Evolutionary conservation across 768 basidiomycete genomes (phyloP), one percentile per base, ranked within the genome.

Genomic region (Suillus plorans): DNA sequence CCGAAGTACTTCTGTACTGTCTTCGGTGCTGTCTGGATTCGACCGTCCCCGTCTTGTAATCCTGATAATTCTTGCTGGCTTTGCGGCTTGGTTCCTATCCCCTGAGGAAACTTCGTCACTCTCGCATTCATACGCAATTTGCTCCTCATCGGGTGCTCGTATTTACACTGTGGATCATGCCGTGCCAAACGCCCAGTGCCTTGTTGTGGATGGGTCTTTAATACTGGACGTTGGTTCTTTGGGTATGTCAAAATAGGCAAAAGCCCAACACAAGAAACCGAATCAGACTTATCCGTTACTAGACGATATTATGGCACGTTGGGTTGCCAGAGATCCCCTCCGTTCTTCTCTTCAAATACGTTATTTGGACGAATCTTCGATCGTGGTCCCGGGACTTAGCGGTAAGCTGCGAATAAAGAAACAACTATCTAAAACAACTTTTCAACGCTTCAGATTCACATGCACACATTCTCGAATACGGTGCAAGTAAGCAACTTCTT

Each of bases 391-490:
- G 14, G 91, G 91, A 1, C 72, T 93, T 63, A 89, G 83, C 72
- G 90, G 89, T 90, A 68, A 69, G 85, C 78, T 47, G 34, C 37
- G 25, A 58, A 16, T 58, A 44, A 49, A n/a, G 39, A 22, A 61
- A 42, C 52, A 41, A 34, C 45, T 61, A 16, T 41, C 39, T 56
- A 22, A 37, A 10, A 47, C 50, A 16, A 36, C 31, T 22, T 25
- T 52, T 62, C 64, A 56, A 64, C 2, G 10, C 62, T 42, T n/a
- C 68, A 90, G 92, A 94, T 76, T 89, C 91, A 4, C 92, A 94
- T 76, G 88, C 81, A 0, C 92, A 94, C 70, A 85, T 91, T 41
- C 79, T 94, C 3, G 90, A 91, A 74, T 92, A 92, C 70, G 92
- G 92, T 14, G 87, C 87, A 25, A 83, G 82, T 37, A 81, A 82